phyloP scores from a whole-genome alignment of 2,329 filamentous ascomycete species.

The Parafenestella ontariensis region DNA sequence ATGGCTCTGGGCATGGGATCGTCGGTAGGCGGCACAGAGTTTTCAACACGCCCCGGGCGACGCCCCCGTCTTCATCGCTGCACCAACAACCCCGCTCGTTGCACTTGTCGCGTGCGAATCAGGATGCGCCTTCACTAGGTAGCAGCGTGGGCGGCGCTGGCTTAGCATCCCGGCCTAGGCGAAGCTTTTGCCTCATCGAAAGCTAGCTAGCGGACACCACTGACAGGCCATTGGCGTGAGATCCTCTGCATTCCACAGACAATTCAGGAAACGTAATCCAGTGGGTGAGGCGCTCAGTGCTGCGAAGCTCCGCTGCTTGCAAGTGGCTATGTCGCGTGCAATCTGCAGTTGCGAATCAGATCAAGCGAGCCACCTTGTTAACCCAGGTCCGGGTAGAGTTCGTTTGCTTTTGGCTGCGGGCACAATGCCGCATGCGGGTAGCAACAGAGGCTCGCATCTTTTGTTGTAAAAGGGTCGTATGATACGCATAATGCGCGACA shows the following conservation, averaged over 20 bases:
- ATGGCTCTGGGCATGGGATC: conserved; percentile 32
- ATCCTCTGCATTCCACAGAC: conserved; percentile 12
- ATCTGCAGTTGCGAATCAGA: conserved; percentile 1
- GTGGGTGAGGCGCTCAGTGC: conserved; percentile 1
- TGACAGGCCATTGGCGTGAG: conserved; percentile 6
- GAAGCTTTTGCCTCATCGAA: conserved; percentile 17
- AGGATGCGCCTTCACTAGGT: conserved; percentile 1
- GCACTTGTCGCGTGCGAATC: conserved; percentile 24
- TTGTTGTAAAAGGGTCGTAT: conserved; percentile 25
- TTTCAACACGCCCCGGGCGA: conserved; percentile 27
- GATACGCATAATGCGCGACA: conserved; percentile 13
- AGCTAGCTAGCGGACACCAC: conserved; percentile 11
- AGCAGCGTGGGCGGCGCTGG: conserved; percentile 3
- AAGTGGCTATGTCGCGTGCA: conserved; percentile 6
- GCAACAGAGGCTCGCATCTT: conserved; percentile 21
- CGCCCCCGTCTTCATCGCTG: conserved; percentile 14
- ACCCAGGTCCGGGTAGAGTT: not conserved
- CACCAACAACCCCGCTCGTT: conserved; percentile 32
- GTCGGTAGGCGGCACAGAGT: conserved; percentile 38
- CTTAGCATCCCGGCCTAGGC: conserved; percentile 19
- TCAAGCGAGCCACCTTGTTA: conserved; percentile 10
- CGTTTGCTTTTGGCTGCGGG: conserved; percentile 14
- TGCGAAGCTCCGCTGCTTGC: conserved; percentile 6
- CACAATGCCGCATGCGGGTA: conserved; percentile 9
- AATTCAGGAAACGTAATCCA: conserved; percentile 25